Evolutionary conservation across 371 early-diverging fungal genomes (phyloP).

Genomic region (Dichotomocladium elegans): DNA sequence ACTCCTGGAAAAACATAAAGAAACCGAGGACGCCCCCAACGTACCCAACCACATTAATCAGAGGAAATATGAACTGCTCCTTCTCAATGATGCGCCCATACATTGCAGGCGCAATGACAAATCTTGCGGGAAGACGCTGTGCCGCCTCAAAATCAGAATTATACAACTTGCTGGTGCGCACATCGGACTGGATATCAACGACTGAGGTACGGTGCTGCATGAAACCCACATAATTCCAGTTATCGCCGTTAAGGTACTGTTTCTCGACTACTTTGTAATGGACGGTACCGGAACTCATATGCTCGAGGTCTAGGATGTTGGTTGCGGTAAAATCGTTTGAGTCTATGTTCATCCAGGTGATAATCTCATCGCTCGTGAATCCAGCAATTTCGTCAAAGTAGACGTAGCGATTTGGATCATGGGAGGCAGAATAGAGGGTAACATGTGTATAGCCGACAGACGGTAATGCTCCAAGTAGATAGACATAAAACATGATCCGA

Average conservation of each 20-base stretch:
- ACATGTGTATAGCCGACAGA: constrained; percentile 15
- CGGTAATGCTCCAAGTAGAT: constrained; percentile 2
- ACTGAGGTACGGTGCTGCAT: constrained; percentile 8
- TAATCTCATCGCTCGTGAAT: constrained; percentile 6
- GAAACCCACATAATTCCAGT: constrained; percentile 29
- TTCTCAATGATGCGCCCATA: constrained; percentile 11
- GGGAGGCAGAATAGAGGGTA: constrained; percentile 14
- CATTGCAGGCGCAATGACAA: constrained; percentile 25
- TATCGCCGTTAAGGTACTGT: constrained; percentile 11
- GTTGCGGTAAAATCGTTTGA: constrained; percentile 19
- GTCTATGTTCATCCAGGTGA: constrained; percentile 16
- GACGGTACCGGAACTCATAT: constrained; percentile 6
- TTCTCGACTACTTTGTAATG: constrained; percentile 18
- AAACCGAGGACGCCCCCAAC: constrained; percentile 32
- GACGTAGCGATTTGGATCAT: constrained; percentile 18
- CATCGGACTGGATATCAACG: constrained; percentile 9
- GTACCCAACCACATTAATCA: constrained; percentile 22
- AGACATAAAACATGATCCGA: constrained; percentile 14
- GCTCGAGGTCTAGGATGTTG: constrained; percentile 17
- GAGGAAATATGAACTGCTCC: constrained; percentile 22
- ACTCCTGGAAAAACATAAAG: constrained; percentile 24
- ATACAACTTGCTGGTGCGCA: constrained; percentile 25
- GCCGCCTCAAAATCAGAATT: neutral
- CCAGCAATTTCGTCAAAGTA: constrained; percentile 14
- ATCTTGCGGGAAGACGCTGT: neutral